Percentiles rank a stretch among this genome's conserved stretches.
Evolutionary conservation across 164 flowering plant genomes (phyloP).

Genomic region (Umbilicus rupestris): DNA sequence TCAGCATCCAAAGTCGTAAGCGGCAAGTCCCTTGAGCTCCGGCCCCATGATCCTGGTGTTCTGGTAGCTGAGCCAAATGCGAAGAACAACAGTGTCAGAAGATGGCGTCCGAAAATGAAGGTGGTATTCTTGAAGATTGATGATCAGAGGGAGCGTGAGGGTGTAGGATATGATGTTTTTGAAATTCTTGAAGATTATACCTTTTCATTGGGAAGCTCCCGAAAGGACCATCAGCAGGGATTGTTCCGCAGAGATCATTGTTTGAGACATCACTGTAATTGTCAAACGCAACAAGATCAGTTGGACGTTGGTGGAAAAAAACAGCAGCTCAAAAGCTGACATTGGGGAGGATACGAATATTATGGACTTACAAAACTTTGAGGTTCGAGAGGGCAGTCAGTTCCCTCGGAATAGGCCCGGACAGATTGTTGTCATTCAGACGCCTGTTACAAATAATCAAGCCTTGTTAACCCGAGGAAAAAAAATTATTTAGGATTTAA

Average conservation of each 20-base stretch:
- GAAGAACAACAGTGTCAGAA: background rate
- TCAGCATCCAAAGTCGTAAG: constrained; percentile 85
- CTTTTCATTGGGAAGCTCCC: constrained; percentile 49
- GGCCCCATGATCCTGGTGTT: constrained; percentile 69
- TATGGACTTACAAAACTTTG: constrained; percentile 57
- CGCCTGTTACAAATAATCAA: constrained; percentile 33
- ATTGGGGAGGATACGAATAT: too few relatives aligned
- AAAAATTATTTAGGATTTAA: background rate
- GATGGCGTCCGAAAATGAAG: background rate
- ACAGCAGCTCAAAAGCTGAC: background rate
- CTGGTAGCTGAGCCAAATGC: constrained; percentile 35
- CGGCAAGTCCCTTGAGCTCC: constrained; percentile 65
- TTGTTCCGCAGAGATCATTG: constrained; percentile 76
- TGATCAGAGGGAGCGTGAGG: too few relatives aligned
- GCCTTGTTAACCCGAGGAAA: background rate
- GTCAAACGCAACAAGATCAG: background rate
- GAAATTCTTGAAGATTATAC: constrained; percentile 18
- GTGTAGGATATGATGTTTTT: background rate
- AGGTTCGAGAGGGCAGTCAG: constrained; percentile 55
- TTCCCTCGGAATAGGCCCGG: constrained; percentile 78
- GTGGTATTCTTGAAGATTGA: too few relatives aligned
- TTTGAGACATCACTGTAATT: constrained; percentile 71
- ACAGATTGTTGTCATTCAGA: constrained; percentile 63
- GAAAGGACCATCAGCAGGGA: constrained; percentile 77
- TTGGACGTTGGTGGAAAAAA: too few relatives aligned